phyloP scores from a whole-genome alignment of 495 filamentous ascomycete genomes.

The Aspergillus steynii region DNA sequence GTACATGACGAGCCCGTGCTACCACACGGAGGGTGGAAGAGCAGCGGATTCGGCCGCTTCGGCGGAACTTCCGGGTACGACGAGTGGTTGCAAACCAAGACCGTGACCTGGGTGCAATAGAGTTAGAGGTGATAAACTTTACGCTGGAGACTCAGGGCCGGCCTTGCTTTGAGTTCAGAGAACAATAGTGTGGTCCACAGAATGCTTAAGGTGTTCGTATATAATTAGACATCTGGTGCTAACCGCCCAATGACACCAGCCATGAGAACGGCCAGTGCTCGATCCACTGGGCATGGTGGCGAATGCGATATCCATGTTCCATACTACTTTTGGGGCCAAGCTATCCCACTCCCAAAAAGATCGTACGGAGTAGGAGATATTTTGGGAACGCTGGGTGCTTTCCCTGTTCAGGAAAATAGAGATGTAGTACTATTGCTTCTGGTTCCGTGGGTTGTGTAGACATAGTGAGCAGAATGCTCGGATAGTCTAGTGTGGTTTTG shows the following conservation, averaged over 20 bases:
- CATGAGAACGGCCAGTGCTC: not conserved
- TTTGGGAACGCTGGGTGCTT: not conserved
- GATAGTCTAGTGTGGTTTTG: not conserved
- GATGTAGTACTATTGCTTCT: not conserved
- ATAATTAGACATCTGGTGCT: conserved; percentile 3
- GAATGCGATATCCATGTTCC: not conserved
- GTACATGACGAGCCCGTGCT: conserved; percentile 79
- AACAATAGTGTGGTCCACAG: not conserved
- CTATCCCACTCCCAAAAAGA: not conserved
- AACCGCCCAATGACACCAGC: not conserved
- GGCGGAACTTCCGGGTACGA: conserved; percentile 55
- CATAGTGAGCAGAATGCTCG: not conserved
- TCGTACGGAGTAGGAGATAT: not conserved
- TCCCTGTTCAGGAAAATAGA: not conserved
- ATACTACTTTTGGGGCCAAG: not conserved
- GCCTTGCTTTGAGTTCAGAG: not conserved
- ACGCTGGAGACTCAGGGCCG: not conserved
- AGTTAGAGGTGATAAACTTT: not conserved
- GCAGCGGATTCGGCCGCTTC: conserved; percentile 78
- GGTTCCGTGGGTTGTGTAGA: not conserved
- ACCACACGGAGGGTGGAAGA: conserved; percentile 86
- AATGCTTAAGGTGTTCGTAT: not conserved
- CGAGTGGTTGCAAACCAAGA: conserved; percentile 86
- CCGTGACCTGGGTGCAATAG: conserved; percentile 64
- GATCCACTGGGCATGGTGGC: not conserved